Percentiles rank a stretch among this genome's conserved stretches.
These are phyloP conservation scores for Fusarium sp. DNA, from an alignment of 2,329 filamentous ascomycete species.

Conservation along the genomic window DNA sequence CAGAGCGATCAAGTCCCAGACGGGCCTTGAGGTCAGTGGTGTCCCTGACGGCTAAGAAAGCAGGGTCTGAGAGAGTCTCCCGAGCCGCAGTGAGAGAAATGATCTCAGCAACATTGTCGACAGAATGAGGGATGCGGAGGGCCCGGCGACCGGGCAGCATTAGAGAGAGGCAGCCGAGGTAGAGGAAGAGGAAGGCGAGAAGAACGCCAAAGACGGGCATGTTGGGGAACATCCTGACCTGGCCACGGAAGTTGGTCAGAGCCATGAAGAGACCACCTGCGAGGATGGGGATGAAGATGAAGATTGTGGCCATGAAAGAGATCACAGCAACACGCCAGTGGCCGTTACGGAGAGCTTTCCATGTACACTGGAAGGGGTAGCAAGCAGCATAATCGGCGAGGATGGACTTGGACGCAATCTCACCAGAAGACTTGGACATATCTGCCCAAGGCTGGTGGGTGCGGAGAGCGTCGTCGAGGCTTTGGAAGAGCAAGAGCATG, in stretches of 20 bases:
- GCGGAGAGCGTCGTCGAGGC: conserved; percentile 73
- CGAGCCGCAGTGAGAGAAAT: conserved; percentile 81
- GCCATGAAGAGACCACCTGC: conserved; percentile 79
- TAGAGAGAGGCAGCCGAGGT: conserved; percentile 69
- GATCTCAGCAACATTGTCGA: conserved; percentile 78
- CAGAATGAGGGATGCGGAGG: conserved; percentile 77
- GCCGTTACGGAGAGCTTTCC: conserved; percentile 66
- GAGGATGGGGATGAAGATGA: conserved; percentile 72
- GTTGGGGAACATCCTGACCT: conserved; percentile 76
- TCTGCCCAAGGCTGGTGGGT: conserved; percentile 76
- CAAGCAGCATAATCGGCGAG: conserved; percentile 77
- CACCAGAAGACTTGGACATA: conserved; percentile 66
- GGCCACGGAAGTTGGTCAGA: conserved; percentile 63
- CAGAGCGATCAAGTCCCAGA: conserved; percentile 65
- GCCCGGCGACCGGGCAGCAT: conserved; percentile 69
- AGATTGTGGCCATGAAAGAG: conserved; percentile 68
- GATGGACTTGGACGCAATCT: conserved; percentile 70
- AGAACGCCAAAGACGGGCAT: conserved; percentile 78
- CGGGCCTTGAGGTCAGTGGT: conserved; percentile 75
- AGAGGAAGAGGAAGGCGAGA: conserved; percentile 78
- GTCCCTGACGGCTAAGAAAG: conserved; percentile 75
- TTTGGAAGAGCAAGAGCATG: conserved; percentile 73
- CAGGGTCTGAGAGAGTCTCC: conserved; percentile 75
- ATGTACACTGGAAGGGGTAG: conserved; percentile 68
- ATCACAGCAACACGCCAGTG: conserved; percentile 74